Percentiles rank a stretch among this genome's conserved stretches.
phyloP scores from a whole-genome alignment of 257 asterid genomes.

The Solanum rostratum region DNA sequence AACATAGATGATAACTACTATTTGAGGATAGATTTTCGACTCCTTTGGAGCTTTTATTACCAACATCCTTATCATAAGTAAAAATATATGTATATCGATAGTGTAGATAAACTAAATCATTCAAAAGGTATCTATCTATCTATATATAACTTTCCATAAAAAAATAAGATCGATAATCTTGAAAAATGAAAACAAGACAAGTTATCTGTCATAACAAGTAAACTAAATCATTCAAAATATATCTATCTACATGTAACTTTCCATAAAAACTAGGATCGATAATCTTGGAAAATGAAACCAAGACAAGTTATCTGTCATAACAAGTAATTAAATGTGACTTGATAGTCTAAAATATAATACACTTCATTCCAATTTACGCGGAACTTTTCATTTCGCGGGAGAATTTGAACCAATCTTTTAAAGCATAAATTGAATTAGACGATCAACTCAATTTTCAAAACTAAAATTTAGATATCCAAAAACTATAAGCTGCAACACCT shows the following conservation, averaged over 20 bases:
- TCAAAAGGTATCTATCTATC: neutral
- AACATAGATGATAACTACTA: neutral
- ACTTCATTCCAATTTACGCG: neutral
- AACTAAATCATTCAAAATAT: neutral
- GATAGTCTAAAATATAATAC: too few species aligned
- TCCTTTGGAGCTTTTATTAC: neutral
- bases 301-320: neutral
- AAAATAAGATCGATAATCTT: neutral
- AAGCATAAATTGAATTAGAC: neutral
- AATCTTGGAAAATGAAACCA: neutral
- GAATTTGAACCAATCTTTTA: neutral
- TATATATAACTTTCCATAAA: neutral
- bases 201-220: neutral
- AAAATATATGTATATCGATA: neutral
- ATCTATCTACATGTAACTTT: neutral
- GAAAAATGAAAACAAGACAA: neutral
- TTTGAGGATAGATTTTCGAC: neutral
- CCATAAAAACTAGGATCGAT: neutral
- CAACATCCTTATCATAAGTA: neutral
- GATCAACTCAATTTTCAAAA: neutral
- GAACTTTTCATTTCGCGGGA: neutral
- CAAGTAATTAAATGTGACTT: neutral
- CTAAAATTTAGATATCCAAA: neutral
- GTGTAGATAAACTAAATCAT: neutral
- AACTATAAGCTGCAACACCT: constrained; percentile 15